Conservation (phyloP, 2,329 filamentous ascomycete species). For the Talaromyces sp. region DNA sequence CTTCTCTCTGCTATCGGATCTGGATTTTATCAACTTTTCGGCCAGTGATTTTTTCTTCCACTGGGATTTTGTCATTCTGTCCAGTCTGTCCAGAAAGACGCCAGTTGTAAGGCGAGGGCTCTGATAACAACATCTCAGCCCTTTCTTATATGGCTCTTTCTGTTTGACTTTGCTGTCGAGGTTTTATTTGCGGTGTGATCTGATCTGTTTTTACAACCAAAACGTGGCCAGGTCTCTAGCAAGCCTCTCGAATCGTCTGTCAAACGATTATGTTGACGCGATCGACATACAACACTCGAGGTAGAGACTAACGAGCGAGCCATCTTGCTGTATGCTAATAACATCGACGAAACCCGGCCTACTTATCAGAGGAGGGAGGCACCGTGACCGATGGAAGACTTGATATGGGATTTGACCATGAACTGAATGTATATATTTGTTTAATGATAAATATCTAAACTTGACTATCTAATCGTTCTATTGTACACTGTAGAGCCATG, state of each 20-base stretch:
- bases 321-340: not conserved
- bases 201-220: slow-evolving; percentile 80
- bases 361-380: not conserved
- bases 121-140: slow-evolving; percentile 71
- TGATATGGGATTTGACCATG: slow-evolving; percentile 1
- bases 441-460: not conserved
- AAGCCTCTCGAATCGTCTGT: slow-evolving; percentile 47
- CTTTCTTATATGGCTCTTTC: slow-evolving; percentile 37
- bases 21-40: slow-evolving; percentile 2
- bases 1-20: not conserved
- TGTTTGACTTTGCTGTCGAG: slow-evolving; percentile 30
- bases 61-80: not conserved
- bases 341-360: not conserved
- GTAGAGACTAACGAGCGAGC: not conserved
- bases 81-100: slow-evolving; percentile 27
- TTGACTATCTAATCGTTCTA: not conserved
- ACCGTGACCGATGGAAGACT: not conserved
- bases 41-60: not conserved
- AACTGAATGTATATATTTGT: slow-evolving; percentile 1
- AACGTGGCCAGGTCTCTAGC: slow-evolving; percentile 68
- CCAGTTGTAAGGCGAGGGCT: slow-evolving; percentile 34
- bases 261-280: not conserved
- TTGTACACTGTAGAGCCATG: not conserved
- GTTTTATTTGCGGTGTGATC: slow-evolving; percentile 52
- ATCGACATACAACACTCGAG: not conserved